phyloP scores from a whole-genome alignment of 768 basidiomycete species.

The Russula olivacea region DNA sequence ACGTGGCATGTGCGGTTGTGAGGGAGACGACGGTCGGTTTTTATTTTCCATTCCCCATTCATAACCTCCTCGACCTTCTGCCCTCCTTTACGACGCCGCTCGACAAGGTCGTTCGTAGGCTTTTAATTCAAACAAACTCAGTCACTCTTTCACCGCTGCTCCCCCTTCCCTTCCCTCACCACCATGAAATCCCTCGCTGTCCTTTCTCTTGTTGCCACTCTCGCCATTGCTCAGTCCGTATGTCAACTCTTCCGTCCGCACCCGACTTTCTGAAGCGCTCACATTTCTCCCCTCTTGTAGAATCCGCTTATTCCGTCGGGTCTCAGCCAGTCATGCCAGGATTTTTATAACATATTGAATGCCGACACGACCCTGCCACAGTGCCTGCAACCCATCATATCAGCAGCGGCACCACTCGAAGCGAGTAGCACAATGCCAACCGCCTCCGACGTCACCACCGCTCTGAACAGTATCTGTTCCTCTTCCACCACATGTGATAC shows the following conservation, averaged over 20 bases:
- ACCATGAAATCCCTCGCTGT: constrained; percentile 51
- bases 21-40: not conserved
- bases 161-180: constrained; percentile 21
- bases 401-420: constrained; percentile 50
- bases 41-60: not conserved
- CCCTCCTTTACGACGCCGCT: not conserved
- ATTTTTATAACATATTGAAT: constrained; percentile 62
- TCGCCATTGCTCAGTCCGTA: constrained; percentile 42
- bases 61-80: no score
- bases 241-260: not conserved
- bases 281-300: not conserved
- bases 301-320: constrained; percentile 60
- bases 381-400: constrained; percentile 60
- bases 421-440: constrained; percentile 40
- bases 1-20: not conserved
- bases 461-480: constrained; percentile 54
- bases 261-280: constrained; percentile 30
- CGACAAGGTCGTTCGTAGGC: not conserved
- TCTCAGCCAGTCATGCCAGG: constrained; percentile 49
- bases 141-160: constrained; percentile 12
- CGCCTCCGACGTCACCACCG: constrained; percentile 41
- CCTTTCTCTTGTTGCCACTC: constrained; percentile 44
- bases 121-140: not conserved
- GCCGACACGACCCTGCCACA: constrained; percentile 45
- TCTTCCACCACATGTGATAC: constrained; percentile 48